Evolutionary conservation across 2,329 filamentous ascomycete genomes (phyloP), one percentile per base, ranked within the genome.

Genomic region (Hypoxylon sp.): DNA sequence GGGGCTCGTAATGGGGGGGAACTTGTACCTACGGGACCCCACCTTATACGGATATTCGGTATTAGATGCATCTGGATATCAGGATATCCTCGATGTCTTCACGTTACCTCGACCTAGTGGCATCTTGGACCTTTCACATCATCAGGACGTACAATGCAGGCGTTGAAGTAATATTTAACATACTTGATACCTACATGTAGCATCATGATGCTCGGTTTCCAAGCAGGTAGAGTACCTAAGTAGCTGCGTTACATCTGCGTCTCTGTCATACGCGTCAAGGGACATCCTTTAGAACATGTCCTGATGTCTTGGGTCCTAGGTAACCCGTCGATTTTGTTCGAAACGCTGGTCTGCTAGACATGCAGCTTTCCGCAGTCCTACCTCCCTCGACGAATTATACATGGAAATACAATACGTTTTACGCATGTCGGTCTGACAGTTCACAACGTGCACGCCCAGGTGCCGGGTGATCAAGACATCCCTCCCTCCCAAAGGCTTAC

Each of bases 301-400:
- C 20, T 8, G 15, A 35, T 45, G 42, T 48, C 21, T 52, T n/a
- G 47, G 42, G 20, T 17, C 13, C 18, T 47, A 17, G 33, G 59
- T 56, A 53, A 48, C 52, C 23, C 13, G 17, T 48, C 29, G 17
- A 58, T 54, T 62, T 62, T 60, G 33, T 46, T 56, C 45, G 48
- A 62, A 57, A 59, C 55, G 29, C 45, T 55, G 37, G 49, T 49
- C 38, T 33, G n/a, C n/a, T n/a, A n/a, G n/a, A n/a, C 13, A 57
- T 62, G 60, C 38, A 41, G 26, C 57, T 48, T 60, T 54, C 60
- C 60, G 56, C 23, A 23, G 23, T 50, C 33, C 54, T 58, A 45
- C n/a, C n/a, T 53, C 47, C 8, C 41, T 46, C 43, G 46, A 21
- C 17, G 38, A 21, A 55, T 7, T 15, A 17, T 21, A 37, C 13